Conservation (phyloP, 495 filamentous ascomycete genomes). For the Glutinoglossum americanum region DNA sequence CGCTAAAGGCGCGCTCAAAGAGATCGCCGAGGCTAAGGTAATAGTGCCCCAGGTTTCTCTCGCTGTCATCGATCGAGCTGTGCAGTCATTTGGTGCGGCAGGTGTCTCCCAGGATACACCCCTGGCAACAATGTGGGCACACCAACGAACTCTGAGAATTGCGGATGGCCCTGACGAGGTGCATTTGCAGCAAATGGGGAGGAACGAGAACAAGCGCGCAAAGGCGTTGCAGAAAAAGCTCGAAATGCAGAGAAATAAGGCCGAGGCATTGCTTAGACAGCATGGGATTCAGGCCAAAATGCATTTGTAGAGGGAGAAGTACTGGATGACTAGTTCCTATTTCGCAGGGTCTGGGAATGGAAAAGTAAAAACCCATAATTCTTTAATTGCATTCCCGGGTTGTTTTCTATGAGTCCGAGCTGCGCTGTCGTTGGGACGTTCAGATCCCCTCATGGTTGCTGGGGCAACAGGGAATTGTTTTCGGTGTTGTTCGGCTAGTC, state of each 20-base stretch:
- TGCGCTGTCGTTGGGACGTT: too few relatives aligned
- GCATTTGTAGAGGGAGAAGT: slow-evolving; percentile 19
- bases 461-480: background rate
- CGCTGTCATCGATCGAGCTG: slow-evolving; percentile 65
- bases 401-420: too few relatives aligned
- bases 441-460: background rate
- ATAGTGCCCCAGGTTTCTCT: slow-evolving; percentile 57
- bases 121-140: slow-evolving; percentile 68
- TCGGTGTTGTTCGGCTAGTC: background rate
- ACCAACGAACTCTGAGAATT: slow-evolving; percentile 59
- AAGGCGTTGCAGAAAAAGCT: slow-evolving; percentile 41
- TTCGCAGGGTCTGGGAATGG: background rate
- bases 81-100: slow-evolving; percentile 69
- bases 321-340: background rate
- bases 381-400: background rate
- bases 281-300: slow-evolving; percentile 30
- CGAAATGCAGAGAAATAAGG: slow-evolving; percentile 38
- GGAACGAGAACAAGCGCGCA: slow-evolving; percentile 55
- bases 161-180: slow-evolving; percentile 90
- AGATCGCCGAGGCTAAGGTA: slow-evolving; percentile 78
- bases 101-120: slow-evolving; percentile 85
- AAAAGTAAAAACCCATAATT: background rate
- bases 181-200: slow-evolving; percentile 75
- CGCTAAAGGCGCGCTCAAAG: slow-evolving; percentile 57
- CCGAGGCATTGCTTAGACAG: slow-evolving; percentile 41